phyloP scores from a whole-genome alignment of 352 stramenopile genomes.

The Globisporangium takayamanum region DNA sequence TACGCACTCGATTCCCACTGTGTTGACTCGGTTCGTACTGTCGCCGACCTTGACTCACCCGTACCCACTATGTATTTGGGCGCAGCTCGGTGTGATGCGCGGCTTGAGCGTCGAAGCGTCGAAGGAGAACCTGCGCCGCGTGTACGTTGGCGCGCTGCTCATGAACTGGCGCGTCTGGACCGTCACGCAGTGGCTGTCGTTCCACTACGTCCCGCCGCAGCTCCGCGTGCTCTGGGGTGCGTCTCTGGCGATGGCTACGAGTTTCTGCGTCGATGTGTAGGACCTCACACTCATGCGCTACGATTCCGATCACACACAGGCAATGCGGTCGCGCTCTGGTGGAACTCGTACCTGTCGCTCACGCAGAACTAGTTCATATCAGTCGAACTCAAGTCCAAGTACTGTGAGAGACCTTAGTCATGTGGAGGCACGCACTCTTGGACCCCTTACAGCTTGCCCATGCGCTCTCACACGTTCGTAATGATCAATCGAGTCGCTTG shows the following conservation, averaged over 20 bases:
- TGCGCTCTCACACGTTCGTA: too few relatives aligned
- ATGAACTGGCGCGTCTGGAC: conserved; percentile 77
- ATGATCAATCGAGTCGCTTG: too few relatives aligned
- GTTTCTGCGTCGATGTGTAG: not conserved
- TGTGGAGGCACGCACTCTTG: too few relatives aligned
- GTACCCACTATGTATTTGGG: not conserved
- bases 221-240: conserved; percentile 70
- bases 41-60: too few relatives aligned
- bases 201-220: conserved; percentile 66
- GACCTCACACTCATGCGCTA: not conserved
- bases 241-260: conserved; percentile 3
- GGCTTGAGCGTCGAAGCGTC: conserved; percentile 42
- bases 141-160: conserved; percentile 43
- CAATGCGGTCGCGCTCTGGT: conserved; percentile 68
- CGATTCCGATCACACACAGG: conserved; percentile 18
- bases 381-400: too few relatives aligned
- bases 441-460: too few relatives aligned
- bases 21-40: too few relatives aligned
- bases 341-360: conserved; percentile 76
- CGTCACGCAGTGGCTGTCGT: conserved; percentile 63
- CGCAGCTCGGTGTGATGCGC: conserved; percentile 52
- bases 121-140: conserved; percentile 30
- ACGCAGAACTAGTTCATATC: conserved; percentile 26
- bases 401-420: too few relatives aligned
- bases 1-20: conserved; percentile 9